Percentiles rank a stretch among this genome's conserved stretches.
These are phyloP conservation scores for Alloteropsis angusta DNA, from an alignment of 202 grass and related monocot species.

Conservation along the genomic window DNA sequence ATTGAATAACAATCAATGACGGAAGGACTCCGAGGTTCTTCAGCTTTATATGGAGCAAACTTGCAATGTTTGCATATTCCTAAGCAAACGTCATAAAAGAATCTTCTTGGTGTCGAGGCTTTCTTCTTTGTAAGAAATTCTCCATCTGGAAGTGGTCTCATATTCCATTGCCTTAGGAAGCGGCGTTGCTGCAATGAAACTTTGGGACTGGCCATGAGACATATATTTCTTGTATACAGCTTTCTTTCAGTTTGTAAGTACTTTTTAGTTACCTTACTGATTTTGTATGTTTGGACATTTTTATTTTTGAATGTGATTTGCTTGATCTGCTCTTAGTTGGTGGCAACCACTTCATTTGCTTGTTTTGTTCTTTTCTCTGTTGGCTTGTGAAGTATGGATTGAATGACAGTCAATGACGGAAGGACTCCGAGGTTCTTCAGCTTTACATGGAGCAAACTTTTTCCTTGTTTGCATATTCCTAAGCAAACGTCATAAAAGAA, in stretches of 20 bases:
- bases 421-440: constrained; percentile 17
- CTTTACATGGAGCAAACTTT: constrained; percentile 1
- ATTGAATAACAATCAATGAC: no score
- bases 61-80: constrained; percentile 32
- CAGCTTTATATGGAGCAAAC: constrained; percentile 2
- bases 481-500: constrained; percentile 31
- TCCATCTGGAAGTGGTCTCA: constrained; percentile 51
- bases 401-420: constrained; percentile 3
- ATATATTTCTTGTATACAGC: no score
- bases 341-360: no score
- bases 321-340: no score
- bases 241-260: no score
- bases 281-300: no score
- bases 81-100: constrained; percentile 27
- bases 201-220: constrained; percentile 60
- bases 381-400: no score
- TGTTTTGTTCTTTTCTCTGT: no score
- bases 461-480: constrained; percentile 33
- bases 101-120: no score
- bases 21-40: constrained; percentile 17
- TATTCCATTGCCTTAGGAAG: constrained; percentile 60
- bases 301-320: no score
- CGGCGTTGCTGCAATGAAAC: constrained; percentile 26
- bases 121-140: no score
- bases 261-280: no score